Evolutionary conservation across 768 basidiomycete genomes (phyloP).

Genomic region (Mycena venus): DNA sequence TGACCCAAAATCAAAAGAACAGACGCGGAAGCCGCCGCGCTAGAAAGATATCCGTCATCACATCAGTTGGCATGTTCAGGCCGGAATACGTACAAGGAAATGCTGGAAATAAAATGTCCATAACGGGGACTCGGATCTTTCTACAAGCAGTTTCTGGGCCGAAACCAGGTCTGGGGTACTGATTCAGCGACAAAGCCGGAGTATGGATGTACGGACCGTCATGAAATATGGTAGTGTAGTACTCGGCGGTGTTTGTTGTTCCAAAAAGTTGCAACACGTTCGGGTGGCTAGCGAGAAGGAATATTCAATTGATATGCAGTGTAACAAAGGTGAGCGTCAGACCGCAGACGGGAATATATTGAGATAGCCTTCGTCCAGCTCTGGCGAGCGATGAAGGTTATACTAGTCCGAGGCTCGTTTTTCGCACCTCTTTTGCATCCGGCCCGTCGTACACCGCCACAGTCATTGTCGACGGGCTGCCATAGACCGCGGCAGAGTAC

Average conservation of each 20-base stretch:
- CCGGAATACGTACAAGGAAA: neutral
- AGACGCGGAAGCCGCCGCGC: neutral
- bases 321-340: neutral
- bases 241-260: neutral
- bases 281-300: neutral
- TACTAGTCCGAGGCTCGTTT: neutral
- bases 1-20: neutral
- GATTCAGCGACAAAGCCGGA: neutral
- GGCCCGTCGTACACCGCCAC: neutral
- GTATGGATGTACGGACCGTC: neutral
- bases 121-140: neutral
- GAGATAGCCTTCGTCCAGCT: neutral
- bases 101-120: neutral
- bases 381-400: neutral
- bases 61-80: neutral
- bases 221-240: neutral
- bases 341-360: neutral
- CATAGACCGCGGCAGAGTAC: neutral
- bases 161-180: neutral
- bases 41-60: neutral
- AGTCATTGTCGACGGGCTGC: neutral
- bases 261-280: neutral
- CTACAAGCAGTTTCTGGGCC: neutral
- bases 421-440: neutral
- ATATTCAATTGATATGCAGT: neutral